A percentile compares a stretch with the other conserved stretches of the same genome.
These are phyloP conservation scores for Phytophthora sp. DNA, from an alignment of 352 stramenopile species.

Conservation along the genomic window DNA sequence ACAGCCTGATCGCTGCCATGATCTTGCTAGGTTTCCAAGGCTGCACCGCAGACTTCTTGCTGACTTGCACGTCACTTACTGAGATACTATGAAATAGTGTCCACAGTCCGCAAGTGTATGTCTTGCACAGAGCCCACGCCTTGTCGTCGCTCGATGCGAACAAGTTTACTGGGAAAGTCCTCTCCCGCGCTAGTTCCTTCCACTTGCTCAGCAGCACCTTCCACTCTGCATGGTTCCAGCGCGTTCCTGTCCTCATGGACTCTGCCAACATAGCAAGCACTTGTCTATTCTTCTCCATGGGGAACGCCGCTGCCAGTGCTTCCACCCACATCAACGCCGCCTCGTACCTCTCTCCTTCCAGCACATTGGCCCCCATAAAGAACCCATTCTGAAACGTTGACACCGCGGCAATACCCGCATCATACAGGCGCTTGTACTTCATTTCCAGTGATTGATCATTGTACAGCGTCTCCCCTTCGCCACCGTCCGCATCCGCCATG, in stretches of 20 bases:
- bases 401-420: constrained; percentile 66
- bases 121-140: constrained; percentile 62
- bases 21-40: constrained; percentile 63
- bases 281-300: constrained; percentile 64
- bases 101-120: constrained; percentile 86
- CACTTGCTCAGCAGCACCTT: constrained; percentile 63
- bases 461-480: constrained; percentile 22
- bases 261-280: constrained; percentile 51
- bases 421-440: constrained; percentile 73
- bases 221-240: constrained; percentile 69
- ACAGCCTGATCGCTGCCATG: constrained; percentile 67
- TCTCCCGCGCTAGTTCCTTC: constrained; percentile 48
- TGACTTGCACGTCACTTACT: constrained; percentile 34
- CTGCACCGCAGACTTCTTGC: constrained; percentile 24
- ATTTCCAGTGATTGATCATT: constrained; percentile 58
- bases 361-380: constrained; percentile 63
- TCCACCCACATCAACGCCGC: constrained; percentile 70
- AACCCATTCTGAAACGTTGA: constrained; percentile 80
- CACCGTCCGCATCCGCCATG: constrained; percentile 20
- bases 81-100: constrained; percentile 84
- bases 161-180: constrained; percentile 68
- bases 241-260: constrained; percentile 40
- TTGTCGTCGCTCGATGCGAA: constrained; percentile 61
- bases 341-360: constrained; percentile 71
- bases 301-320: constrained; percentile 65